phyloP scores from a whole-genome alignment of 768 basidiomycete species.

The Boletus fagicola region DNA sequence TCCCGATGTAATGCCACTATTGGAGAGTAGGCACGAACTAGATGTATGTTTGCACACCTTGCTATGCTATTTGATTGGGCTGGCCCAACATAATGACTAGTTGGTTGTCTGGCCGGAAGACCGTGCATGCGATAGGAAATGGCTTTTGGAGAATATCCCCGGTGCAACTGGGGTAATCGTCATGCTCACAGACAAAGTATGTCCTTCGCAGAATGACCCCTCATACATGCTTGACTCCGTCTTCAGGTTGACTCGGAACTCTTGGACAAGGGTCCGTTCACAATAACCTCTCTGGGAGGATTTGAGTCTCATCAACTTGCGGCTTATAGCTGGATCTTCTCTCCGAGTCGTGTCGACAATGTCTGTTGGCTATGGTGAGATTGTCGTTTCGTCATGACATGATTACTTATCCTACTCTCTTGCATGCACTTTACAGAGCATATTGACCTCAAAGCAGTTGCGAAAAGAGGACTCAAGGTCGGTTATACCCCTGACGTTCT shows the following conservation, averaged over 20 bases:
- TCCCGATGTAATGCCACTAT: slow-evolving; percentile 57
- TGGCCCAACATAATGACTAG: slow-evolving; percentile 24
- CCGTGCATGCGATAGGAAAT: slow-evolving; percentile 53
- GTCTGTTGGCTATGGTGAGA: slow-evolving; percentile 83
- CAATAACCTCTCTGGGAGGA: neutral
- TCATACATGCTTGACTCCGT: neutral
- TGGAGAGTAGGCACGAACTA: slow-evolving; percentile 48
- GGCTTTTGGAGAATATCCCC: slow-evolving; percentile 71
- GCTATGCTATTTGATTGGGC: neutral
- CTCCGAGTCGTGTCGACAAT: slow-evolving; percentile 89
- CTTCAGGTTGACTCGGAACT: slow-evolving; percentile 71
- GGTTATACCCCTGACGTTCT: slow-evolving; percentile 95
- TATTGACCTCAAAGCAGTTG: slow-evolving; percentile 59
- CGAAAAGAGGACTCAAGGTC: slow-evolving; percentile 61
- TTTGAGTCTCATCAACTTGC: neutral
- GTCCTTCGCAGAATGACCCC: neutral
- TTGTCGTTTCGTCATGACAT: neutral
- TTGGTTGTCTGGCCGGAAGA: slow-evolving; percentile 55
- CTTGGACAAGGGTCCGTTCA: slow-evolving; percentile 34
- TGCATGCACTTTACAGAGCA: slow-evolving; percentile 60
- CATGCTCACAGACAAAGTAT: slow-evolving; percentile 71
- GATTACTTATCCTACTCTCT: neutral
- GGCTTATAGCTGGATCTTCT: slow-evolving; percentile 60
- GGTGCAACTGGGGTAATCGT: slow-evolving; percentile 64
- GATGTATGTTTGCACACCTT: slow-evolving; percentile 41